Evolutionary conservation across 1,139 yeast species (phyloP).

Genomic region (Martiniozyma asiatica): DNA sequence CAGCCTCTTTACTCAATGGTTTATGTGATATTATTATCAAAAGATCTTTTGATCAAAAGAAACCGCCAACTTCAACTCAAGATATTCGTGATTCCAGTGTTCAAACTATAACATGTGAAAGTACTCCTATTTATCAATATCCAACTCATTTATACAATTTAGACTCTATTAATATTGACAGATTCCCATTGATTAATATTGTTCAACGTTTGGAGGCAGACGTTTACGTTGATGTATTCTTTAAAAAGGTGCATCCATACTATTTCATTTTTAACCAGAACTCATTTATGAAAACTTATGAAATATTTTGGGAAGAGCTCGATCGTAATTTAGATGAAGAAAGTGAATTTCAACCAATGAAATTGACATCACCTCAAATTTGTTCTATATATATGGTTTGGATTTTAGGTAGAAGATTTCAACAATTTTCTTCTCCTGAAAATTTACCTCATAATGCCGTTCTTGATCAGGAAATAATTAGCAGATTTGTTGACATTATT

Average conservation of each 20-base stretch:
- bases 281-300: constrained; percentile 23
- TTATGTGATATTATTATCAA: constrained; percentile 28
- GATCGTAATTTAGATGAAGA: constrained; percentile 8
- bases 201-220: constrained; percentile 24
- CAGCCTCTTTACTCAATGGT: constrained; percentile 28
- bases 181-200: constrained; percentile 25
- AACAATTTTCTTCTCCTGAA: constrained; percentile 17
- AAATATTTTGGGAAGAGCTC: constrained; percentile 25
- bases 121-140: constrained; percentile 22
- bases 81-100: constrained; percentile 22
- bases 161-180: constrained; percentile 20
- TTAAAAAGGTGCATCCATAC: constrained; percentile 29
- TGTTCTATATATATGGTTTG: constrained; percentile 33
- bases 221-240: constrained; percentile 25
- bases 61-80: constrained; percentile 23
- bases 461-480: constrained; percentile 18
- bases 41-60: constrained; percentile 21
- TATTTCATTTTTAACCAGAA: constrained; percentile 27
- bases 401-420: constrained; percentile 27
- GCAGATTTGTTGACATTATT: constrained; percentile 26
- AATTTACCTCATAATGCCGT: constrained; percentile 14
- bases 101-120: constrained; percentile 23
- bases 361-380: constrained; percentile 22
- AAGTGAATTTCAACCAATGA: constrained; percentile 10
- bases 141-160: constrained; percentile 22